Evolutionary conservation across 345 rosid species (phyloP).

Genomic region (Acer saccharum): DNA sequence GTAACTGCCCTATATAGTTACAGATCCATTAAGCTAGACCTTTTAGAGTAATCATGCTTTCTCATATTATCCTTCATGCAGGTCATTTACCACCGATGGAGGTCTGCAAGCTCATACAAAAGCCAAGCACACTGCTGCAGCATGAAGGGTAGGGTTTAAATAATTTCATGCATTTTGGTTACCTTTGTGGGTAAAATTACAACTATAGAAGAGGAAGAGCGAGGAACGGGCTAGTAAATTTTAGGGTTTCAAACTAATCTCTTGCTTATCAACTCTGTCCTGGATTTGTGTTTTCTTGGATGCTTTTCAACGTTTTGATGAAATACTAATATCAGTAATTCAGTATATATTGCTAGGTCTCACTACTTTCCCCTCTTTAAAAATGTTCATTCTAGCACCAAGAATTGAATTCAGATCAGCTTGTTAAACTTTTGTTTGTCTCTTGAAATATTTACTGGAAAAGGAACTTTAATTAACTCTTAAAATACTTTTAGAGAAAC

Average conservation of each 20-base stretch:
- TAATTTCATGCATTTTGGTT: background rate
- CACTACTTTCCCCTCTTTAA: background rate
- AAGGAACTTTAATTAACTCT: no score
- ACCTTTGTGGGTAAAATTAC: background rate
- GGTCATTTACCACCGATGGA: constrained; percentile 65
- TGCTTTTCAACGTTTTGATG: background rate
- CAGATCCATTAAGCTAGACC: no score
- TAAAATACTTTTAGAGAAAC: no score
- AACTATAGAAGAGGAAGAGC: no score
- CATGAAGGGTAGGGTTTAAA: constrained; percentile 17
- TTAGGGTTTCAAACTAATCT: background rate
- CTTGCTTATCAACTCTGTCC: background rate
- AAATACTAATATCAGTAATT: background rate
- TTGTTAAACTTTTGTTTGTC: no score
- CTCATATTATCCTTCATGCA: constrained; percentile 11
- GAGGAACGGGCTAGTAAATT: background rate
- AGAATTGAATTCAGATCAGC: no score
- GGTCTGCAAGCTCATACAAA: constrained; percentile 76
- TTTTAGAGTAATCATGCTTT: no score
- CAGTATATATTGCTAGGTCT: background rate
- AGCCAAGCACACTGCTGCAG: constrained; percentile 68
- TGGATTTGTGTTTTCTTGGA: background rate
- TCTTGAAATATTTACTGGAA: no score
- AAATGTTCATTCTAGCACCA: no score
- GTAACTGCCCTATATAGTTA: no score